Evolutionary conservation across 768 basidiomycete species (phyloP).

Genomic region (Boletus sp.): DNA sequence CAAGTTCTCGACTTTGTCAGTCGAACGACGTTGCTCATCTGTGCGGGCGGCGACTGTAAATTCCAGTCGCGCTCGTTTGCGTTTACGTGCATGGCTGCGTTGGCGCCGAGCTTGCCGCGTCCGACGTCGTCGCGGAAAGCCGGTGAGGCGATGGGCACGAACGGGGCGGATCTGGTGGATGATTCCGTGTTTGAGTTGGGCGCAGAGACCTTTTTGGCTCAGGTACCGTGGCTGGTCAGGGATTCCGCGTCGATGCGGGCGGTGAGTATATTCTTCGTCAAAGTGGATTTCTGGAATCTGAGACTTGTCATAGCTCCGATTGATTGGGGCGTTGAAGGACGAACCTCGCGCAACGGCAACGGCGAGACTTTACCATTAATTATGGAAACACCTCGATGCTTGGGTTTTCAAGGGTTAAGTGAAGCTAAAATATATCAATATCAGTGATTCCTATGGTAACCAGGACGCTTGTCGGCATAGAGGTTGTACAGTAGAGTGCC

Average conservation of each 20-base stretch:
- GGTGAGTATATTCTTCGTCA: background rate
- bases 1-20: constrained; percentile 9
- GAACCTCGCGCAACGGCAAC: background rate
- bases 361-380: too few species aligned
- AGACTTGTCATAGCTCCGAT: background rate
- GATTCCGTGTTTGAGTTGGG: constrained; percentile 12
- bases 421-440: too few species aligned
- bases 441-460: too few species aligned
- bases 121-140: background rate
- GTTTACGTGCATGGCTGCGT: constrained; percentile 10
- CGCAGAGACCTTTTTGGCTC: constrained; percentile 7
- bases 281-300: background rate
- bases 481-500: too few species aligned
- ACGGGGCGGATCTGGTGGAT: background rate
- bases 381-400: too few species aligned
- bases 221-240: constrained; percentile 1
- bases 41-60: constrained; percentile 9
- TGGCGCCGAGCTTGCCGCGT: constrained; percentile 8
- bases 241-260: background rate
- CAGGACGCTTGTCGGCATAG: too few species aligned
- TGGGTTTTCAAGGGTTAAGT: too few species aligned
- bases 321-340: background rate
- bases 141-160: background rate
- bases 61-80: constrained; percentile 15
- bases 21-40: constrained; percentile 1